Percentiles rank a stretch among this genome's conserved stretches.
phyloP scores from a whole-genome alignment of 2,329 filamentous ascomycete species.

The Aspergillus thermomutatus region DNA sequence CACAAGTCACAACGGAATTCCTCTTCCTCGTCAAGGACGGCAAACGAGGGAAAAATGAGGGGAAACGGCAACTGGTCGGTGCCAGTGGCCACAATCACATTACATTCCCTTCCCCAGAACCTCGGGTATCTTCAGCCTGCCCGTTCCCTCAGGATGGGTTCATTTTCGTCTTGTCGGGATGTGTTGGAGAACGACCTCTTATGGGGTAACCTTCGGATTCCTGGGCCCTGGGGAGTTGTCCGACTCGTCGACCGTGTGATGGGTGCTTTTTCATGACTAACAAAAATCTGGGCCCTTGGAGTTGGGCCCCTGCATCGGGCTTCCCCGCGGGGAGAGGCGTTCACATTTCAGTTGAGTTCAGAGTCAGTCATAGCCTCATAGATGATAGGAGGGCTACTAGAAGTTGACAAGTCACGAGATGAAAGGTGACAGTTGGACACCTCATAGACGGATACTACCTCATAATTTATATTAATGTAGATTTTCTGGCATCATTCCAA shows the following conservation, averaged over 20 bases:
- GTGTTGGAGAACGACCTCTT: background rate
- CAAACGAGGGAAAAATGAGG: slow-evolving; percentile 5
- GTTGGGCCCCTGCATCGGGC: slow-evolving; percentile 17
- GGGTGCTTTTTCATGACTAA: background rate
- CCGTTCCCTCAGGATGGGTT: background rate
- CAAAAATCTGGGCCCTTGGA: background rate
- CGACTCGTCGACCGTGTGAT: background rate
- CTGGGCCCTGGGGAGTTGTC: background rate
- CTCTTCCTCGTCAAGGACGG: background rate
- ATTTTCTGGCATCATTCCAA: too few species aligned
- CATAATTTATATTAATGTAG: too few species aligned
- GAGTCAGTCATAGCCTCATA: too few species aligned
- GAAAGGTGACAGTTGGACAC: background rate
- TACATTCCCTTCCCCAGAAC: slow-evolving; percentile 8
- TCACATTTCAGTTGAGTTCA: too few species aligned
- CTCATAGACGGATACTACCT: too few species aligned
- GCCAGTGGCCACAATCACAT: slow-evolving; percentile 5
- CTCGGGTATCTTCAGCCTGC: slow-evolving; percentile 11
- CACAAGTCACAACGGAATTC: too few species aligned
- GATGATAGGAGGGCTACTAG: too few species aligned
- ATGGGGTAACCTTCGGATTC: background rate
- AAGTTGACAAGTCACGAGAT: slow-evolving; percentile 1
- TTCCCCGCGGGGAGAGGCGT: slow-evolving; percentile 25
- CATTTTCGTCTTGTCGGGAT: slow-evolving; percentile 8
- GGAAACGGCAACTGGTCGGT: slow-evolving; percentile 10